phyloP scores from a whole-genome alignment of 2,329 filamentous ascomycete species.

The Coniochaeta sp. region DNA sequence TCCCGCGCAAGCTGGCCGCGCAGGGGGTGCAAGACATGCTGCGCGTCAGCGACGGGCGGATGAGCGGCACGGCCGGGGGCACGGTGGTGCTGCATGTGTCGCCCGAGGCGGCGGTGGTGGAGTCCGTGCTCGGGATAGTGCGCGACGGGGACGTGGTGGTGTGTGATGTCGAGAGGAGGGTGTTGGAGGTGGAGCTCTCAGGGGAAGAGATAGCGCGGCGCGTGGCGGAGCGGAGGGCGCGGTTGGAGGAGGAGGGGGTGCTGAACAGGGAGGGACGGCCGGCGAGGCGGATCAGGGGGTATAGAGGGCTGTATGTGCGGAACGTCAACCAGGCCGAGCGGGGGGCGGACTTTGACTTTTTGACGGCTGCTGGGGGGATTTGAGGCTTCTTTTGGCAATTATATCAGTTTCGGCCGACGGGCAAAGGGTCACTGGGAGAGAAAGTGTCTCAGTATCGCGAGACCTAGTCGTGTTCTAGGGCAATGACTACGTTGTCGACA shows the following conservation, averaged over 20 bases:
- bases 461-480: not conserved
- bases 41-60: slow-evolving; percentile 79
- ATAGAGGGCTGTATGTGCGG: slow-evolving; percentile 51
- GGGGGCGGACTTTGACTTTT: slow-evolving; percentile 55
- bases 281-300: slow-evolving; percentile 36
- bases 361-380: slow-evolving; percentile 35
- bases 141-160: slow-evolving; percentile 69
- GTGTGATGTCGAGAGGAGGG: slow-evolving; percentile 65
- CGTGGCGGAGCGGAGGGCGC: slow-evolving; percentile 51
- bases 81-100: slow-evolving; percentile 86
- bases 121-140: slow-evolving; percentile 71
- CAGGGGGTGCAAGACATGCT: slow-evolving; percentile 73
- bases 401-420: too few relatives aligned
- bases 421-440: too few relatives aligned
- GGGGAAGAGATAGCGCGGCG: slow-evolving; percentile 62
- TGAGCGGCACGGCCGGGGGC: slow-evolving; percentile 79
- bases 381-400: not conserved
- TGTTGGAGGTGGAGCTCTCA: slow-evolving; percentile 51
- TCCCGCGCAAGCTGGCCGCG: slow-evolving; percentile 70
- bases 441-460: not conserved
- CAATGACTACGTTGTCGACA: not conserved
- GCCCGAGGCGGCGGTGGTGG: slow-evolving; percentile 72
- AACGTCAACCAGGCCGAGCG: slow-evolving; percentile 52
- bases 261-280: not conserved
- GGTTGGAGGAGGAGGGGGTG: slow-evolving; percentile 9